Evolutionary conservation across 495 filamentous ascomycete species (phyloP), one percentile per base, ranked within the genome.

Genomic region (Neurospora tetraspora): DNA sequence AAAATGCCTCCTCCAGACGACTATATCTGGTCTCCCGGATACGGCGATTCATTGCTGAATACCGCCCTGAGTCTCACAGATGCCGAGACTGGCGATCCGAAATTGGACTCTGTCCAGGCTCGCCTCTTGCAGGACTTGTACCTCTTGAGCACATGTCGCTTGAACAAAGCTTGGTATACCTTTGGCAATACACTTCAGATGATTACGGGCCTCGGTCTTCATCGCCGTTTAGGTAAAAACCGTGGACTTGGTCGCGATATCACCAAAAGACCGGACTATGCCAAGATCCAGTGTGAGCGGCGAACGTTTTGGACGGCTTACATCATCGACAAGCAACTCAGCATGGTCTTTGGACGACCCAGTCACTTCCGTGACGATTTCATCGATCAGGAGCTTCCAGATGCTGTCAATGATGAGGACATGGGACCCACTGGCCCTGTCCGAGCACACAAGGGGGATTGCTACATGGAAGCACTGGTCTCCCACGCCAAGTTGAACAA

Each of bases 251-350:
- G 72, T 12, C 37, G 37, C 34, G 71, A 74, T 39, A 74, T 76
- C n/a, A 10, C 59, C 14, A 12, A n/a, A 5, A 34, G 23, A 23
- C 74, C 75, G 1, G 75, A 78, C 37, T 77, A 79, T 27, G 72
- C 76, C 53, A 76, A 78, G 31, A 39, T 77, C 1, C 78, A 82
- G 36, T 79, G 79, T 70, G 75, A 73, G n/a, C 89, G 87, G 71
- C 85, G 88, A 5, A 85, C 86, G 6, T 88, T 90, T 36, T 89
- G 87, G 87, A 84, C 85, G 42, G 85, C 82, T 2, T 88, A 87
- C 74, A 84, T 84, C 36, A 74, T 89, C 16, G 88, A 89, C 76
- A 88, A 85, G 74, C 87, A 89, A 73, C 79, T 89, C n/a, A 86
- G 85, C 71, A 80, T 86, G 59, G 83, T 88, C 76, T 83, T 87